Evolutionary conservation across 805 yeast genomes (phyloP).

Genomic region (Candida koratica): DNA sequence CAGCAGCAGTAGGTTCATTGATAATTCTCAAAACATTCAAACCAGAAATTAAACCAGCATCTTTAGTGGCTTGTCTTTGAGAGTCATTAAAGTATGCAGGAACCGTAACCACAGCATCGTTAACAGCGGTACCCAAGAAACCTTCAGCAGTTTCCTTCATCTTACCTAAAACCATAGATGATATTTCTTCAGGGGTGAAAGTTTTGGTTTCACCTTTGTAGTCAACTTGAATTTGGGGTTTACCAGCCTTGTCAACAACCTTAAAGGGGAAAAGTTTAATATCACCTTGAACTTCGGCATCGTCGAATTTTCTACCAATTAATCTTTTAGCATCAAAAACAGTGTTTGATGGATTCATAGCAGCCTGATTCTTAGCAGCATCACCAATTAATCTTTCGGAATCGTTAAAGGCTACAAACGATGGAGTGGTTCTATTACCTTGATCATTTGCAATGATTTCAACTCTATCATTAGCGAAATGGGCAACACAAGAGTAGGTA

Average conservation of each 20-base stretch:
- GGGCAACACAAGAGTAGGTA: conserved; percentile 95
- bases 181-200: conserved; percentile 93
- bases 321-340: conserved; percentile 91
- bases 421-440: conserved; percentile 98
- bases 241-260: conserved; percentile 69
- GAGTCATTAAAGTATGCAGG: no score
- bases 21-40: conserved; percentile 91
- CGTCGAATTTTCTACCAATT: conserved; percentile 85
- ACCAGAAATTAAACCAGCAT: conserved; percentile 93
- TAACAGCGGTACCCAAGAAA: conserved; percentile 51
- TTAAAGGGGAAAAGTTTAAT: conserved; percentile 75
- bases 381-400: conserved; percentile 93
- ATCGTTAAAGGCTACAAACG: conserved; percentile 93
- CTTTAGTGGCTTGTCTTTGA: no score
- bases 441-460: conserved; percentile 97
- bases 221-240: conserved; percentile 80
- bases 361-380: conserved; percentile 98
- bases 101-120: conserved; percentile 91
- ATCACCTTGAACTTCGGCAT: conserved; percentile 68
- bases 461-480: conserved; percentile 85
- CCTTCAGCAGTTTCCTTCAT: conserved; percentile 94
- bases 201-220: conserved; percentile 83
- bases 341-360: conserved; percentile 89
- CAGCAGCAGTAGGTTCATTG: conserved; percentile 88
- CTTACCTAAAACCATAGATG: conserved; percentile 87